Evolutionary conservation across 2,329 filamentous ascomycete genomes (phyloP).

Genomic region (Penicillium sp.): DNA sequence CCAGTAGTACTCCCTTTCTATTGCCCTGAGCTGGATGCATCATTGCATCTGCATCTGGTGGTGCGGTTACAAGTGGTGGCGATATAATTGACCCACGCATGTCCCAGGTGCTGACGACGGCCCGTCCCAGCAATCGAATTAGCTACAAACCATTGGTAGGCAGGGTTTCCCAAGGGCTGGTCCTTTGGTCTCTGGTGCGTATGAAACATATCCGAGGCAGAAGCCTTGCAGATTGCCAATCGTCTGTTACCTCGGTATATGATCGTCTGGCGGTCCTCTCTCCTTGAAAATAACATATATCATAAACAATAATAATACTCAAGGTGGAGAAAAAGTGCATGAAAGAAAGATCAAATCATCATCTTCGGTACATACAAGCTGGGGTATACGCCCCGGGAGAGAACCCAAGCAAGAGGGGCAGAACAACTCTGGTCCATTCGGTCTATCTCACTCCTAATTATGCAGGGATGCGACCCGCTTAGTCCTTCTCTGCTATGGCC

Average conservation of each 20-base stretch:
- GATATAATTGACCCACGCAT: constrained; percentile 3
- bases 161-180: not conserved
- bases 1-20: no score
- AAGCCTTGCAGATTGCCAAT: constrained; percentile 16
- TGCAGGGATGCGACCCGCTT: constrained; percentile 41
- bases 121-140: not conserved
- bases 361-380: not conserved
- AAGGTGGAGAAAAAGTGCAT: constrained; percentile 9
- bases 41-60: no score
- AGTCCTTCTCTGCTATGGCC: constrained; percentile 98
- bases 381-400: not conserved
- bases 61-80: not conserved
- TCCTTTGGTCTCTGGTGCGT: constrained; percentile 1
- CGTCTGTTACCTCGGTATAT: no score
- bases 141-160: not conserved
- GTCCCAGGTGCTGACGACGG: constrained; percentile 2
- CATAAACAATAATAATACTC: not conserved
- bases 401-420: not conserved
- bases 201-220: constrained; percentile 18
- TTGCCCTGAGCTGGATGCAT: not conserved
- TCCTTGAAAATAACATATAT: not conserved
- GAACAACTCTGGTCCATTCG: constrained; percentile 2
- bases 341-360: constrained; percentile 2
- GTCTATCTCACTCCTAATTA: constrained; percentile 25
- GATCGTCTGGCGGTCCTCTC: not conserved